Conservation (phyloP, 2,329 filamentous ascomycete genomes). For the Pyricularia grisea region DNA sequence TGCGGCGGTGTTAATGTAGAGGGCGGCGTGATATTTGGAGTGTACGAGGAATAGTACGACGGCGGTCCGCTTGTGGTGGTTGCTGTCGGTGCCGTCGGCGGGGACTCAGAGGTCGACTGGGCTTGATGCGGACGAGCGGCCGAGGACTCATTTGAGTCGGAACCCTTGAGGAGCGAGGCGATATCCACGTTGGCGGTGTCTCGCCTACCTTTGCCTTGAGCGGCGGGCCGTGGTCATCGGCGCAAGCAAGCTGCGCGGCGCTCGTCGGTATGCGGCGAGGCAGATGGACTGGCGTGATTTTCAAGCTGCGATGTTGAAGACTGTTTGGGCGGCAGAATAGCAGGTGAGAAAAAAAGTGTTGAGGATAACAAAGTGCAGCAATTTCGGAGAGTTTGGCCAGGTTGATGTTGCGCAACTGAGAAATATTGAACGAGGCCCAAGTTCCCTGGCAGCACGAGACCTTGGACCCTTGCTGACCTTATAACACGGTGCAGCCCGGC, state of each 20-base stretch:
- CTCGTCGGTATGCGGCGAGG: background rate
- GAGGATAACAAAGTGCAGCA: background rate
- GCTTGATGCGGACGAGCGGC: conserved; percentile 31
- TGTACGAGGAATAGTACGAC: background rate
- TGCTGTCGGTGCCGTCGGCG: conserved; percentile 26
- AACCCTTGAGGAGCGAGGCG: conserved; percentile 72
- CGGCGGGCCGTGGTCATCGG: conserved; percentile 22
- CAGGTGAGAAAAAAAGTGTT: background rate
- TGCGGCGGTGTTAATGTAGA: background rate
- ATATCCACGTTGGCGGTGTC: conserved; percentile 83
- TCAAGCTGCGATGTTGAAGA: background rate
- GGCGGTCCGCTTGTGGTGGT: conserved; percentile 16
- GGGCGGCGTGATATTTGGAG: background rate
- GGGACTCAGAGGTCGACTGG: conserved; percentile 25
- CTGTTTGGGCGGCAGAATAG: background rate
- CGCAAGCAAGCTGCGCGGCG: conserved; percentile 9
- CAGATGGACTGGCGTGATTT: background rate
- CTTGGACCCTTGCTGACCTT: background rate
- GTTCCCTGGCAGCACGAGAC: background rate
- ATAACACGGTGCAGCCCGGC: background rate
- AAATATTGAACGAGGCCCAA: background rate
- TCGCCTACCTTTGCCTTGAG: conserved; percentile 22
- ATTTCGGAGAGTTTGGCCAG: background rate
- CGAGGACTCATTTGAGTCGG: conserved; percentile 64
- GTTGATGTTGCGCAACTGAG: background rate